Conservation (phyloP, 1,284 basidiomycete species). For the Rhodotorula sp. region DNA sequence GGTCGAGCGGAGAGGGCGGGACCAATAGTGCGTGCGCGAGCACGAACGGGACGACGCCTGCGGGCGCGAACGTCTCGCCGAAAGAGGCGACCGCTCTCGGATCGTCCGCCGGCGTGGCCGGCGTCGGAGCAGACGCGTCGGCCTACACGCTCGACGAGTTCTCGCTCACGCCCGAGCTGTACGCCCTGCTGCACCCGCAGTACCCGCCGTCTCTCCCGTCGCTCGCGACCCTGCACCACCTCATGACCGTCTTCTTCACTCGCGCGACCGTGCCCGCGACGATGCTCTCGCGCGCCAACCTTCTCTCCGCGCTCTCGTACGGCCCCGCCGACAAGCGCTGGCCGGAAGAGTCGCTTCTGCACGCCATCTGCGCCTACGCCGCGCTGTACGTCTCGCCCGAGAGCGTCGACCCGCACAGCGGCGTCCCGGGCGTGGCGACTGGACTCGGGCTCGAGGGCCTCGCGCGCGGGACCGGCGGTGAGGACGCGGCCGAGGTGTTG, state of each 20-base stretch:
- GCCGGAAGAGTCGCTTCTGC: constrained; percentile 37
- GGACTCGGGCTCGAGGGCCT: not conserved
- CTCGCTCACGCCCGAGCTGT: constrained; percentile 23
- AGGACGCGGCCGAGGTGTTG: not conserved
- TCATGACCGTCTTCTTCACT: constrained; percentile 36
- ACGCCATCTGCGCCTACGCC: constrained; percentile 37
- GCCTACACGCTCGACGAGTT: constrained; percentile 13
- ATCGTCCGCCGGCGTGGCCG: not conserved
- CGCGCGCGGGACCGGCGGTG: not conserved
- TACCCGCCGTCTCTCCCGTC: constrained; percentile 33
- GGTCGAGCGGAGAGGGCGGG: not conserved
- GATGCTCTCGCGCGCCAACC: constrained; percentile 29
- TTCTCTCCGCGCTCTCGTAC: constrained; percentile 20
- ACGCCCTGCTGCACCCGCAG: constrained; percentile 30
- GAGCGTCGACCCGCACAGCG: not conserved
- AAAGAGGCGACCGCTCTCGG: not conserved
- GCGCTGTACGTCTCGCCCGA: constrained; percentile 19
- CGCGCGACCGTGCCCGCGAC: constrained; percentile 32
- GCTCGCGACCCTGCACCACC: constrained; percentile 20
- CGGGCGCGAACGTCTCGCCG: not conserved
- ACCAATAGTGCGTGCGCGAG: constrained; percentile 4
- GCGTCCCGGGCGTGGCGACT: not conserved
- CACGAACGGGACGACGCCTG: constrained; percentile 10
- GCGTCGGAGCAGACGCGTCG: not conserved
- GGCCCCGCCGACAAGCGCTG: constrained; percentile 23